These are phyloP conservation scores for Oenanthe sinensis DNA, from an alignment of 129 eudicot genomes.

Conservation along the genomic window DNA sequence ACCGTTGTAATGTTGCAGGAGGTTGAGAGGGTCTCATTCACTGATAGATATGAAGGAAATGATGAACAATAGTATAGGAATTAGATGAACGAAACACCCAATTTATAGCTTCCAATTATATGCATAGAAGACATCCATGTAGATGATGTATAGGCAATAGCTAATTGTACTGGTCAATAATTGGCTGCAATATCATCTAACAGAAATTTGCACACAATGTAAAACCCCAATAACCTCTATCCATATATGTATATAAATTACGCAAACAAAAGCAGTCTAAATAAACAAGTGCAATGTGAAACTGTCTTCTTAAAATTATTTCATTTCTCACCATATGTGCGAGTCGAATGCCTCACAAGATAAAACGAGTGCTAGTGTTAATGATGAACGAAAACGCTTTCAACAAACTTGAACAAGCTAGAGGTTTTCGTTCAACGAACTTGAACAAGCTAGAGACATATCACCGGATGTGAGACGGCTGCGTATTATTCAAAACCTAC, in stretches of 20 bases:
- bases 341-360: too few species aligned
- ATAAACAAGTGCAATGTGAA: too few species aligned
- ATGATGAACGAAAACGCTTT: too few species aligned
- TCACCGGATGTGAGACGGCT: too few species aligned
- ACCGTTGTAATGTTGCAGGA: constrained; percentile 22
- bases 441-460: too few species aligned
- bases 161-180: not conserved
- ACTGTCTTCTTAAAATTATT: too few species aligned
- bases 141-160: not conserved
- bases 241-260: not conserved
- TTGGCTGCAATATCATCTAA: not conserved
- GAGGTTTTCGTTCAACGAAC: too few species aligned
- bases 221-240: not conserved
- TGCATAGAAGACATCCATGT: not conserved
- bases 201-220: not conserved
- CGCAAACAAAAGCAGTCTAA: too few species aligned
- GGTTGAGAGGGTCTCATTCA: not conserved
- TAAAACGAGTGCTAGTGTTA: too few species aligned
- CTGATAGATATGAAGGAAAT: not conserved
- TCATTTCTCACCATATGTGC: too few species aligned
- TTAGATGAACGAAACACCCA: not conserved
- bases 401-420: too few species aligned
- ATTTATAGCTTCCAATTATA: not conserved
- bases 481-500: too few species aligned
- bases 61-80: not conserved